phyloP scores from a whole-genome alignment of 148 eudicot species.

The Heliosperma pusillum region DNA sequence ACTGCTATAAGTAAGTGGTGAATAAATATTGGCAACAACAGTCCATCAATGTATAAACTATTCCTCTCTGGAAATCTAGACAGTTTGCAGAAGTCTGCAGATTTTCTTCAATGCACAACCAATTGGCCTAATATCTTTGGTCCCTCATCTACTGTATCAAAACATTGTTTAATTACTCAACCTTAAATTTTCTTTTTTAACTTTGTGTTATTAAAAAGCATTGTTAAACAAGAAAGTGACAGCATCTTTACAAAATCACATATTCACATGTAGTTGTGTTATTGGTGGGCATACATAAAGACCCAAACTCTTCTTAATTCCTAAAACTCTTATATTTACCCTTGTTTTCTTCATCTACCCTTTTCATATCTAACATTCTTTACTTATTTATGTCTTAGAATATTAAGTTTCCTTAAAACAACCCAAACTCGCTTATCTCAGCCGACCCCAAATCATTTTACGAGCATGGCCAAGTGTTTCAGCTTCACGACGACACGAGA shows the following conservation, averaged over 20 bases:
- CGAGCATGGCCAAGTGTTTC: constrained; percentile 37
- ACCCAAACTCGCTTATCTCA: not conserved
- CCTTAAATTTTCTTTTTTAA: not conserved
- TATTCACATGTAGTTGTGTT: too few relatives aligned
- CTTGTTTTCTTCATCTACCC: not conserved
- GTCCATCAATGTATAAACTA: not conserved
- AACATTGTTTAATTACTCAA: not conserved
- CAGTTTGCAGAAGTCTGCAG: not conserved
- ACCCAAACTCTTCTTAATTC: not conserved
- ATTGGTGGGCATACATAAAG: too few relatives aligned
- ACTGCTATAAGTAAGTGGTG: too few relatives aligned
- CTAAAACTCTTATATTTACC: not conserved
- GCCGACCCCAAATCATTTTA: not conserved
- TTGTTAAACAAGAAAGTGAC: not conserved
- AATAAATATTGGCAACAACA: not conserved
- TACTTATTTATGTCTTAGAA: not conserved
- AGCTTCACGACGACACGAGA: constrained; percentile 41
- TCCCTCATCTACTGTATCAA: not conserved
- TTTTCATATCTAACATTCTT: constrained; percentile 4
- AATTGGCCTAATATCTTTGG: not conserved
- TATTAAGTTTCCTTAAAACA: too few relatives aligned
- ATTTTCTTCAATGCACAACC: not conserved
- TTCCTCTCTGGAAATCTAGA: not conserved
- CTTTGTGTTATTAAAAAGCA: constrained; percentile 4
- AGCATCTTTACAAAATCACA: not conserved